phyloP scores from a whole-genome alignment of 2,329 filamentous ascomycete genomes.

The Sporothrix humicola region DNA sequence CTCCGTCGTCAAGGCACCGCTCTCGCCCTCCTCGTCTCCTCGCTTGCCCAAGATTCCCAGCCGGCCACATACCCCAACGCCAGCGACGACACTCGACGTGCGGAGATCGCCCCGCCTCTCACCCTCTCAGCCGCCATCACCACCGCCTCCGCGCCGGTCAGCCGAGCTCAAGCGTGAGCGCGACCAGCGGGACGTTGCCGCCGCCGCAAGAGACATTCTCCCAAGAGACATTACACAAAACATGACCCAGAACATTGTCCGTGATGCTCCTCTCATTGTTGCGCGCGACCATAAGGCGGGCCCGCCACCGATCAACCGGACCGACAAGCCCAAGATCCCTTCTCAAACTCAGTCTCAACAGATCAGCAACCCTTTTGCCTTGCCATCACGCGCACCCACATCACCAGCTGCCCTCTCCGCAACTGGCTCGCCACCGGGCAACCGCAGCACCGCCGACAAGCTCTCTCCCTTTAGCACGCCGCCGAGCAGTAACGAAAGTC shows the following conservation, averaged over 20 bases:
- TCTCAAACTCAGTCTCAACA: slow-evolving; percentile 35
- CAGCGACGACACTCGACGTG: slow-evolving; percentile 55
- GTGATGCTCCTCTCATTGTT: neutral
- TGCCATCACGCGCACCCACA: neutral
- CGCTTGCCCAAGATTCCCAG: slow-evolving; percentile 61
- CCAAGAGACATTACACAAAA: neutral
- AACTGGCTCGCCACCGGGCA: neutral
- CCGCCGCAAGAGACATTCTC: neutral
- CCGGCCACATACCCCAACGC: slow-evolving; percentile 59
- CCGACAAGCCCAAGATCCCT: slow-evolving; percentile 65
- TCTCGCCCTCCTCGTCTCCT: slow-evolving; percentile 51
- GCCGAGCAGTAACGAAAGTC: slow-evolving; percentile 71
- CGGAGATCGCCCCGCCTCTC: slow-evolving; percentile 56
- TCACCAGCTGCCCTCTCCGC: neutral
- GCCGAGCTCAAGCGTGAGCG: slow-evolving; percentile 60
- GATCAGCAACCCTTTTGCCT: neutral
- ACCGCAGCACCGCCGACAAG: slow-evolving; percentile 45
- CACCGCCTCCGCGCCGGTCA: slow-evolving; percentile 68
- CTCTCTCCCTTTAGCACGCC: slow-evolving; percentile 87
- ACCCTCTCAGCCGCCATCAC: slow-evolving; percentile 63
- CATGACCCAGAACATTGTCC: neutral
- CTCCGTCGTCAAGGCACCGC: slow-evolving; percentile 48
- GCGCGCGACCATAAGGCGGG: slow-evolving; percentile 44
- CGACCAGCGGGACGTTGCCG: slow-evolving; percentile 42
- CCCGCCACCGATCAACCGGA: slow-evolving; percentile 79